A percentile compares a stretch with the other conserved stretches of the same genome.
These are phyloP conservation scores for Macadamia tetraphylla DNA, from an alignment of 164 flowering plant genomes.

Conservation along the genomic window DNA sequence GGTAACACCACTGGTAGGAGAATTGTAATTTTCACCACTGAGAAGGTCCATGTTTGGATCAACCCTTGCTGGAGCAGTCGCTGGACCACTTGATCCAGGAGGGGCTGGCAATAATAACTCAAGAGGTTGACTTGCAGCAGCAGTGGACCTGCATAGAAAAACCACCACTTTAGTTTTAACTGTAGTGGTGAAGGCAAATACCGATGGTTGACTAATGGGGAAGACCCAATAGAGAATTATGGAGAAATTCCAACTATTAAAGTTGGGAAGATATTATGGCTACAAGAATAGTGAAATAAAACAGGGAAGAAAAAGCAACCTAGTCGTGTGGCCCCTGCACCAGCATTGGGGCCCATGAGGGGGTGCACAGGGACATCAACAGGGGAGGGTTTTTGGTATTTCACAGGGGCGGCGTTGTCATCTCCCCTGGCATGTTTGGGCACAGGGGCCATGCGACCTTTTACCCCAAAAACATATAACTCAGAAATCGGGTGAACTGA, in stretches of 20 bases:
- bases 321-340: no score
- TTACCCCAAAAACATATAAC: background rate
- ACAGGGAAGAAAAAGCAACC: no score
- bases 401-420: no score
- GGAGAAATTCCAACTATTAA: background rate
- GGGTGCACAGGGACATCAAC: no score
- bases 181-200: background rate
- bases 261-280: background rate
- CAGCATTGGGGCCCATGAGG: no score
- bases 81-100: constrained; percentile 19
- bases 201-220: background rate
- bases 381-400: no score
- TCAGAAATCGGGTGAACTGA: background rate
- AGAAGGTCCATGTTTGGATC: constrained; percentile 72
- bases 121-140: constrained; percentile 21
- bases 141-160: constrained; percentile 26
- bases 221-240: background rate
- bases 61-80: constrained; percentile 26
- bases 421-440: no score
- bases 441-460: no score
- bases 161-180: background rate
- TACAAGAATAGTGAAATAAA: background rate
- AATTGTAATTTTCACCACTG: constrained; percentile 74
- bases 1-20: constrained; percentile 34
- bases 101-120: constrained; percentile 30